Evolutionary conservation across 306 rosid genomes (phyloP), one percentile per base, ranked within the genome.

Genomic region (Ochetophila trinervis): DNA sequence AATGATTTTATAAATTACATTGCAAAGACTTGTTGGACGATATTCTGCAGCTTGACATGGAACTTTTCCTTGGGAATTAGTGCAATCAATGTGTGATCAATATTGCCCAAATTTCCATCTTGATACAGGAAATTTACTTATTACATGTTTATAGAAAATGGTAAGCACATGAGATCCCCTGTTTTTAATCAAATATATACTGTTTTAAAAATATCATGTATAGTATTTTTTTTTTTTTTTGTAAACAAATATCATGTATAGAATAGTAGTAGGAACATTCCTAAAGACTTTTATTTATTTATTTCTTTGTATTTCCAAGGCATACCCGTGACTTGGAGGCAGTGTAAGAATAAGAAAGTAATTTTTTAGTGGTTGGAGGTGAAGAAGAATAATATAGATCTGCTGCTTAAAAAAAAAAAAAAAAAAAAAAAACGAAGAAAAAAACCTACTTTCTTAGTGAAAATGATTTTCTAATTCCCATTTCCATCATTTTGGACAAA

Each of bases 241-340:
- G n/a, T n/a, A n/a, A n/a, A n/a, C n/a, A n/a, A n/a, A n/a, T n/a
- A n/a, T n/a, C 30, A 24, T 30, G 30, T 36, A 36, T 60, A 34
- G n/a, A 68, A 17, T 27, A 37, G 51, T 53, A 66, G 37, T 27
- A 71, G 76, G 85, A 87, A 87, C 95, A 87, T 87, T 76, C 84
- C 85, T 78, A 83, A 73, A 40, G 45, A 40, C 78, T 79, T 57
- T 63, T 68, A 78, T 79, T 79, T 78, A 80, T 76, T 80, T 57
- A 53, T 72, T 77, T 50, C 40, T 37, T 69, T 61, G 84, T 59
- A 57, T 63, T 73, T 63, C 71, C 86, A 76, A 85, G 61, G 95
- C 82, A 74, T 40, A 32, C 87, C 90, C 95, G 95, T 87, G 88
- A 85, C 71, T 58, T 71, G 65, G 37, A 72, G 63, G 65, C 30